A percentile compares a stretch with the other conserved stretches of the same genome.
phyloP scores from a whole-genome alignment of 495 filamentous ascomycete species.

The Cryomyces antarcticus region DNA sequence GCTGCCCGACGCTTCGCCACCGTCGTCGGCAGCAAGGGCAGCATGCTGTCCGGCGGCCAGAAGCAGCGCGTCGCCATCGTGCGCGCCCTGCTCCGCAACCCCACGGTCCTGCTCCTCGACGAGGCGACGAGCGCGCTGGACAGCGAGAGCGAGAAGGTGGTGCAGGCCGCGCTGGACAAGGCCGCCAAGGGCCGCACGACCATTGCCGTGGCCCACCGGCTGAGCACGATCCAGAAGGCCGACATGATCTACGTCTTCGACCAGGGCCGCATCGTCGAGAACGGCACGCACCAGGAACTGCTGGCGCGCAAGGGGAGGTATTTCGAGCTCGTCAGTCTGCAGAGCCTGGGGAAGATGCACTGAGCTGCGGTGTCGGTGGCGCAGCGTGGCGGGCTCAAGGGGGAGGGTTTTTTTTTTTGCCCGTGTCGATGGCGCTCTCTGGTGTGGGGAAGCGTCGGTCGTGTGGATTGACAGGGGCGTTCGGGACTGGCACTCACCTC shows the following conservation, averaged over 20 bases:
- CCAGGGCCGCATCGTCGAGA: slow-evolving; percentile 40
- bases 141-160: slow-evolving; percentile 41
- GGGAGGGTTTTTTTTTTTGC: too few relatives aligned
- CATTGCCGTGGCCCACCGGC: slow-evolving; percentile 62
- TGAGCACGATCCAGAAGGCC: slow-evolving; percentile 55
- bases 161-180: slow-evolving; percentile 53
- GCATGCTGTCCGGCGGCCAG: slow-evolving; percentile 20
- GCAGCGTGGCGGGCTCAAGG: too few relatives aligned
- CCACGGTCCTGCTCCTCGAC: slow-evolving; percentile 64
- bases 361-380: neutral
- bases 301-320: slow-evolving; percentile 37
- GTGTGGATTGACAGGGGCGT: too few relatives aligned
- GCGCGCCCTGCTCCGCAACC: slow-evolving; percentile 40
- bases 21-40: slow-evolving; percentile 19
- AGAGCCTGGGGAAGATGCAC: slow-evolving; percentile 17
- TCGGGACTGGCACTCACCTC: too few relatives aligned
- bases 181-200: slow-evolving; percentile 56
- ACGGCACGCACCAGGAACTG: slow-evolving; percentile 48
- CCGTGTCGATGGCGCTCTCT: too few relatives aligned
- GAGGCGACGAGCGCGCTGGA: slow-evolving; percentile 74
- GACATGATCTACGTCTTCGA: slow-evolving; percentile 62
- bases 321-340: slow-evolving; percentile 19
- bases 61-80: slow-evolving; percentile 24
- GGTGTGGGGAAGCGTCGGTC: too few relatives aligned
- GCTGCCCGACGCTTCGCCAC: slow-evolving; percentile 24